Evolutionary conservation across 1,284 basidiomycete genomes (phyloP).

Genomic region (Gastroboletus turbinatus): DNA sequence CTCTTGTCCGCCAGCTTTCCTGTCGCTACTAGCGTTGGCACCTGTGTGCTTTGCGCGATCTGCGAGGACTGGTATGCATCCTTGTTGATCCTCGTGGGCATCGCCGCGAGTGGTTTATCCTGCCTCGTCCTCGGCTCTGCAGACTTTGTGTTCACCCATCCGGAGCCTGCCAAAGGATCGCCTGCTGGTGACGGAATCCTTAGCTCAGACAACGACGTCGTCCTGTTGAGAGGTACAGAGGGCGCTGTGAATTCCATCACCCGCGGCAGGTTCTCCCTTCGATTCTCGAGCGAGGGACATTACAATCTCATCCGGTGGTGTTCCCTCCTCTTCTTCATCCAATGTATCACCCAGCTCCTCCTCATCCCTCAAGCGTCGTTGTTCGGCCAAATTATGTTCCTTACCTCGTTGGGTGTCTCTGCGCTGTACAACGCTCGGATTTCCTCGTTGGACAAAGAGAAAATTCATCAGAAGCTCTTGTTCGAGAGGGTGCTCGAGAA

Average conservation of each 20-base stretch:
- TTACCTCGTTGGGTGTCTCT: slow-evolving; percentile 27
- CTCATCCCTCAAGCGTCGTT: slow-evolving; percentile 29
- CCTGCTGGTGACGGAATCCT: slow-evolving; percentile 29
- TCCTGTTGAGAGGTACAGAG: slow-evolving; percentile 26
- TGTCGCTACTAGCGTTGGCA: slow-evolving; percentile 20
- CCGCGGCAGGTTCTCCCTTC: slow-evolving; percentile 28
- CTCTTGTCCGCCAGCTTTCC: slow-evolving; percentile 13
- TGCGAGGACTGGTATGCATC: slow-evolving; percentile 25
- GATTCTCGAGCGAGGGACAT: slow-evolving; percentile 20
- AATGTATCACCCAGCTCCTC: slow-evolving; percentile 27
- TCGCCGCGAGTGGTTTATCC: slow-evolving; percentile 26
- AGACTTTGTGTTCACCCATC: slow-evolving; percentile 21
- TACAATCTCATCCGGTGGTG: slow-evolving; percentile 23
- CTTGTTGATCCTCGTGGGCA: slow-evolving; percentile 27
- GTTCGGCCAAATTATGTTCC: slow-evolving; percentile 31
- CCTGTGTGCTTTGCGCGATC: slow-evolving; percentile 13
- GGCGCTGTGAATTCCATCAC: slow-evolving; percentile 31
- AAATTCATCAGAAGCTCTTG: slow-evolving; percentile 22
- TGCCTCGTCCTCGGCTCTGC: slow-evolving; percentile 29
- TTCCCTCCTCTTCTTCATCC: slow-evolving; percentile 23
- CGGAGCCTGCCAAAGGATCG: slow-evolving; percentile 23
- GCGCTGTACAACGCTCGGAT: slow-evolving; percentile 23
- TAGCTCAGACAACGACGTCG: slow-evolving; percentile 11
- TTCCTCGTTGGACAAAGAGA: slow-evolving; percentile 23
- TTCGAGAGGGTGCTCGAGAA: slow-evolving; percentile 15